These are phyloP conservation scores for Fomitopsis pulvina DNA, from an alignment of 768 basidiomycete species.

Conservation along the genomic window DNA sequence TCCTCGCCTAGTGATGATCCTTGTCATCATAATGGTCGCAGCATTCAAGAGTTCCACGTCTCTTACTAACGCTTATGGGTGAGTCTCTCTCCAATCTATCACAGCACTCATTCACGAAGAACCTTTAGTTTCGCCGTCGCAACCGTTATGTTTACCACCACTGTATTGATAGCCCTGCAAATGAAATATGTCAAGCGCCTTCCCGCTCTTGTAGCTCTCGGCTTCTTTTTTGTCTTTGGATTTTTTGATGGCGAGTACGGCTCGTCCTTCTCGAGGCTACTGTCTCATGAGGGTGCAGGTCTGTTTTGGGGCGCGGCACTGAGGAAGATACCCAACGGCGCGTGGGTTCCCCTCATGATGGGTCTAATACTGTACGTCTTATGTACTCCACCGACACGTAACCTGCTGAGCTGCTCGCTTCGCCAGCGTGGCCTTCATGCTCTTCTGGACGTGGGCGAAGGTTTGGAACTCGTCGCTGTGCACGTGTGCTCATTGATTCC, in stretches of 20 bases:
- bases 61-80: slow-evolving; percentile 51
- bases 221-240: slow-evolving; percentile 48
- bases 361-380: slow-evolving; percentile 44
- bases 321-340: slow-evolving; percentile 56
- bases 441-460: slow-evolving; percentile 66
- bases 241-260: slow-evolving; percentile 72
- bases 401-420: not conserved
- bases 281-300: no score
- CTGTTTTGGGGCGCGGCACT: slow-evolving; percentile 62
- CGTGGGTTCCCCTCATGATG: slow-evolving; percentile 61
- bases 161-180: slow-evolving; percentile 47
- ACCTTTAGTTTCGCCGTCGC: slow-evolving; percentile 52
- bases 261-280: no score
- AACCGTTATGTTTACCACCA: slow-evolving; percentile 60
- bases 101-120: not conserved
- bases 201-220: slow-evolving; percentile 35
- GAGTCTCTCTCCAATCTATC: no score
- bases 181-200: slow-evolving; percentile 49
- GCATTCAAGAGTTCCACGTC: slow-evolving; percentile 47
- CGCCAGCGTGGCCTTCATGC: slow-evolving; percentile 38
- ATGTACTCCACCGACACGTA: not conserved
- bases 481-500: not conserved
- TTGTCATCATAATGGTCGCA: slow-evolving; percentile 46
- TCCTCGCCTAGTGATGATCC: slow-evolving; percentile 35
- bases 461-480: slow-evolving; percentile 10